Evolutionary conservation across 805 yeast genomes (phyloP), one percentile per base, ranked within the genome.

Genomic region (Diddensiella transvaalensis): DNA sequence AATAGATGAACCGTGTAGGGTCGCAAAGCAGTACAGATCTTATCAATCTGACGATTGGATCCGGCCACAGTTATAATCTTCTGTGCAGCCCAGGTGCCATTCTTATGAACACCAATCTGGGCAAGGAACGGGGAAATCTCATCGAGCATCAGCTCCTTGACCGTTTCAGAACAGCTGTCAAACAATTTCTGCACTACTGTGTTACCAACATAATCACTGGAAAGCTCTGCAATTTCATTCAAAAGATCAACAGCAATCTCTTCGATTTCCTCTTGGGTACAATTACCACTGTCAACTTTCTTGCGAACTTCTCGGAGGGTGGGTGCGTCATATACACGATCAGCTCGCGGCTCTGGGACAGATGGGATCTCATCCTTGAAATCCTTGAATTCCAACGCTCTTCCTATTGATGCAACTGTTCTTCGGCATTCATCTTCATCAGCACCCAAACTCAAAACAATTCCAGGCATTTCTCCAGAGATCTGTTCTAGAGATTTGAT

Each of bases 41-140:
- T 63, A 57, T 74, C 69, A 64, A 79, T 83, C 59, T 82, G 87
- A 42, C 78, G 75, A 39, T 75, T 80, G 42, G 80, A 80, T 53
- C 75, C 68, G 3, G 88, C 84, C 40, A 82, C 82, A 55, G 82
- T 85, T 57, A 93, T 89, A 66, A 93, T 83, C 67, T 91, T 93
- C 67, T 93, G 99, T 21, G 96, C 95, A 1, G 97, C 98, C 99
- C 99, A 93, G 3, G 99, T 93, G 53, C 99, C 99, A 65, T 93
- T 93, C 62, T 93, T 93, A 70, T 93, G 99, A 48, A 88, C 83
- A 58, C 97, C 93, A 74, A 91, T 84, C 58, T 88, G 95, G 1
- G 96, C 87, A 54, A 93, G 72, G 60, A 76, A 87, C 22, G 90
- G 95, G 3, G 84, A 72, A 36, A 95, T 79, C 54, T 78, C 79